A percentile compares a stretch with the other conserved stretches of the same genome.
Conservation (phyloP, 1,284 basidiomycete genomes). For the Leccinum idahoense region DNA sequence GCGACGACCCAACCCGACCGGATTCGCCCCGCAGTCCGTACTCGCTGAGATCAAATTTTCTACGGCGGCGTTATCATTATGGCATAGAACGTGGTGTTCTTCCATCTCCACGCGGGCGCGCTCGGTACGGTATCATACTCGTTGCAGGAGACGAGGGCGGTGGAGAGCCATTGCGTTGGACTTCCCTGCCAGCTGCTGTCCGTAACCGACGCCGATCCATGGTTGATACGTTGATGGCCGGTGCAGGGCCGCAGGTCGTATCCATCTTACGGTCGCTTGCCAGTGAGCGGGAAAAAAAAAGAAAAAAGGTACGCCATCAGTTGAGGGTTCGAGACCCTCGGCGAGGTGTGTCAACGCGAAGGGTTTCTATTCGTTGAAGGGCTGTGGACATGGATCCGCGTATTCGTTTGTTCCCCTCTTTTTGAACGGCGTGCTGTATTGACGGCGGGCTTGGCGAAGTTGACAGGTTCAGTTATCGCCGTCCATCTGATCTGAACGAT, state of each 20-base stretch:
- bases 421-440: background rate
- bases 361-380: background rate
- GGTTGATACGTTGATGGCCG: background rate
- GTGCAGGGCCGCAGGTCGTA: background rate
- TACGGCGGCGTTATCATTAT: background rate
- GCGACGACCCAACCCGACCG: background rate
- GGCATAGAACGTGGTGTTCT: slow-evolving; percentile 1
- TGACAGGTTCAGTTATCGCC: slow-evolving; percentile 1
- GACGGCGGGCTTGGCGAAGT: slow-evolving; percentile 1
- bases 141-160: background rate
- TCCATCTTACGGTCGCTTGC: background rate
- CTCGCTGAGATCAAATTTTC: background rate
- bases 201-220: background rate
- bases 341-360: background rate
- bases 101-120: background rate
- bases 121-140: background rate
- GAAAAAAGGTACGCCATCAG: background rate
- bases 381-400: background rate
- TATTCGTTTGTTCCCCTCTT: background rate
- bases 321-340: background rate
- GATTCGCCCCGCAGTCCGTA: background rate
- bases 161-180: background rate
- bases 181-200: background rate
- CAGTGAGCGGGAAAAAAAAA: background rate
- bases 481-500: background rate